A percentile compares a stretch with the other conserved stretches of the same genome.
phyloP scores from a whole-genome alignment of 495 filamentous ascomycete species.

The Penicillium flavigenum region DNA sequence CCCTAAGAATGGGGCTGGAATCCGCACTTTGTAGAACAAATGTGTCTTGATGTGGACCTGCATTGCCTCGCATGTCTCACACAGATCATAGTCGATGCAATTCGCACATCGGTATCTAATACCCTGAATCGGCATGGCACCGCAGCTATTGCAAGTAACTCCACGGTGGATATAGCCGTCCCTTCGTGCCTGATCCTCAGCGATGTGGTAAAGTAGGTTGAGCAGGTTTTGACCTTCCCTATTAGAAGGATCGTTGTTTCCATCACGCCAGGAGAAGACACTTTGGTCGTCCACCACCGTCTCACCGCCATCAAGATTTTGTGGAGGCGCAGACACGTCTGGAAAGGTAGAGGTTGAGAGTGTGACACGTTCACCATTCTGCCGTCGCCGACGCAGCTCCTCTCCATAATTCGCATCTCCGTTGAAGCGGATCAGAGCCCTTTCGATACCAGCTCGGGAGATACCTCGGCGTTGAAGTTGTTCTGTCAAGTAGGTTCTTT shows the following conservation, averaged over 20 bases:
- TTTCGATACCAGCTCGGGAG: conserved; percentile 42
- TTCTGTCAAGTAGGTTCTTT: conserved; percentile 41
- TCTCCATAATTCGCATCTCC: conserved; percentile 45
- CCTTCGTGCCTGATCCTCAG: conserved; percentile 73
- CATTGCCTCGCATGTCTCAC: conserved; percentile 83
- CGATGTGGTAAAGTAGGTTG: conserved; percentile 72
- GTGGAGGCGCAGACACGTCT: conserved; percentile 47
- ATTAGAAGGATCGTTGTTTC: conserved; percentile 50
- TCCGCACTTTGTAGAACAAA: conserved; percentile 89
- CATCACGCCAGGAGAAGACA: conserved; percentile 57
- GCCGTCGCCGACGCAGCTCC: conserved; percentile 43
- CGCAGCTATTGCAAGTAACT: conserved; percentile 88
- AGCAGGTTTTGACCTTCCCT: conserved; percentile 73
- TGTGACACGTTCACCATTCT: conserved; percentile 45
- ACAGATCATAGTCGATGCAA: conserved; percentile 89
- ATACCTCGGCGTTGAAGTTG: conserved; percentile 47
- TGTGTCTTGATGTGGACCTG: conserved; percentile 87
- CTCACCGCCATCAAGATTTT: conserved; percentile 51
- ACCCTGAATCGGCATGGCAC: conserved; percentile 80
- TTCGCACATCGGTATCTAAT: conserved; percentile 90
- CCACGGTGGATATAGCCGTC: conserved; percentile 93
- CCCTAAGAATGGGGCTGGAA: conserved; percentile 68
- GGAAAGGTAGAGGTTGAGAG: conserved; percentile 45
- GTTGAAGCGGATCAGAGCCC: conserved; percentile 44
- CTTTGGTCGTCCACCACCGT: conserved; percentile 60